Evolutionary conservation across 78 protist genomes (phyloP).

Genomic region (Dictyostelium capitatum): DNA sequence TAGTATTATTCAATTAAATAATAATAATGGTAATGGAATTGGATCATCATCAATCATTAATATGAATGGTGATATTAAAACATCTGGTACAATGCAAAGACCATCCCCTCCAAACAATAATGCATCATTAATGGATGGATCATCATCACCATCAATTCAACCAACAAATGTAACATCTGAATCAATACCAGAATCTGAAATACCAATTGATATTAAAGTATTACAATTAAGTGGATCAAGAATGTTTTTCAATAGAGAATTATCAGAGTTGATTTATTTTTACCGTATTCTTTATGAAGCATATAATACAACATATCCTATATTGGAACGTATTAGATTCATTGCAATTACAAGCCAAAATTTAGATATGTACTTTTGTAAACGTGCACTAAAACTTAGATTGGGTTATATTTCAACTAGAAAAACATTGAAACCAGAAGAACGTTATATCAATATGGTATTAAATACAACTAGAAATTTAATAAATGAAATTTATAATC

Average conservation of each 20-base stretch:
- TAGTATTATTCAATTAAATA: not conserved
- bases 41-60: not conserved
- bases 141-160: not conserved
- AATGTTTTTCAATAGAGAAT: constrained; percentile 69
- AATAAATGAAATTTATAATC: constrained; percentile 58
- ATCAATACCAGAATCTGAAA: not conserved
- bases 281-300: constrained; percentile 72
- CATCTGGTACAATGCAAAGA: not conserved
- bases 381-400: constrained; percentile 63
- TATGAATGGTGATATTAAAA: not conserved
- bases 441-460: constrained; percentile 69
- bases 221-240: constrained; percentile 72
- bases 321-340: constrained; percentile 59
- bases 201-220: constrained; percentile 61
- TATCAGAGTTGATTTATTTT: constrained; percentile 63
- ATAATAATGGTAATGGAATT: not conserved
- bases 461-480: constrained; percentile 69
- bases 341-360: constrained; percentile 70
- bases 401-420: constrained; percentile 68
- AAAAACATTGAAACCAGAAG: constrained; percentile 72
- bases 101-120: not conserved
- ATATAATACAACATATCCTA: constrained; percentile 25
- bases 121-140: not conserved
- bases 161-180: no score
- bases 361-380: constrained; percentile 70